Evolutionary conservation across 345 rosid species (phyloP).

Genomic region (Firmiana major): DNA sequence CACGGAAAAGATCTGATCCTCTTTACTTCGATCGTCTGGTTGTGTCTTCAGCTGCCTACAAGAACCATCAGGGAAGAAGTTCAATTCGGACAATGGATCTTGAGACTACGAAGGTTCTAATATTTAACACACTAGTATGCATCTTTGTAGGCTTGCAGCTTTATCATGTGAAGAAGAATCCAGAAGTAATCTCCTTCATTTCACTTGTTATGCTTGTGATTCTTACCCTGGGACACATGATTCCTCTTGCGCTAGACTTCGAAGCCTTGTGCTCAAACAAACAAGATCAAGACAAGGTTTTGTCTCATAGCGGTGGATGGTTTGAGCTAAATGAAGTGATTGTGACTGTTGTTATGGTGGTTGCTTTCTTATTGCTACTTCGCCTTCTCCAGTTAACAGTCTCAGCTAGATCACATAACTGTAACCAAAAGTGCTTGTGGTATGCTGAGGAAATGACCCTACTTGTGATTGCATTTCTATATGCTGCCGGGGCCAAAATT

Average conservation of each 20-base stretch:
- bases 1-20: constrained; percentile 30
- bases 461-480: constrained; percentile 26
- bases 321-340: constrained; percentile 36
- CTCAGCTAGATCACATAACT: constrained; percentile 23
- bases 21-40: constrained; percentile 29
- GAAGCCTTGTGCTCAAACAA: constrained; percentile 32
- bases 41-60: constrained; percentile 26
- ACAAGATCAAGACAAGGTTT: constrained; percentile 3
- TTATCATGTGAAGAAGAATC: constrained; percentile 34
- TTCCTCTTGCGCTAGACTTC: constrained; percentile 38
- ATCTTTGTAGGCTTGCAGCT: constrained; percentile 4
- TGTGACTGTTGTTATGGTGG: constrained; percentile 36
- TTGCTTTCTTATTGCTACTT: constrained; percentile 40
- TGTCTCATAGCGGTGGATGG: constrained; percentile 31
- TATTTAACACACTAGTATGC: constrained; percentile 22
- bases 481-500: constrained; percentile 33
- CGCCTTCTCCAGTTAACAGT: constrained; percentile 45
- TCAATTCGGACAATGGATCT: constrained; percentile 41
- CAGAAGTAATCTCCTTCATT: constrained; percentile 34
- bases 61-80: constrained; percentile 5
- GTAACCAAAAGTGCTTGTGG: constrained; percentile 24
- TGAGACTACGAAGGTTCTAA: constrained; percentile 40
- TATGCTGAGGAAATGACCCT: constrained; percentile 39
- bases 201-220: constrained; percentile 49
- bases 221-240: constrained; percentile 38